Evolutionary conservation across 2,329 filamentous ascomycete genomes (phyloP), one percentile per base, ranked within the genome.

Genomic region (Cyphellophora attinorum): DNA sequence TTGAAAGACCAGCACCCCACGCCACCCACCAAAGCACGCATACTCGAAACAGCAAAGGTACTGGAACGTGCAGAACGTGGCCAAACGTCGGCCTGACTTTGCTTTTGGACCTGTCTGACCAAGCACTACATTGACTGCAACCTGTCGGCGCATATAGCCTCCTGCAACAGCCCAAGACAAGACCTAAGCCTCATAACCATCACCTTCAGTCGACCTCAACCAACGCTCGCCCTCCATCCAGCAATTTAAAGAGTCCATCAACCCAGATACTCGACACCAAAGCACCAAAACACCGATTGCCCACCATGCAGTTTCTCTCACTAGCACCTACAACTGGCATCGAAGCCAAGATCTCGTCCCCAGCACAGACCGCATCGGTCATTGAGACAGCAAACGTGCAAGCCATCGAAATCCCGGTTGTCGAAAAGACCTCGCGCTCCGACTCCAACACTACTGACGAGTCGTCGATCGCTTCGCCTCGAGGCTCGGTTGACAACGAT

Each of bases 361-460:
- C n/a, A n/a, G n/a, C n/a, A n/a, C n/a, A n/a, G n/a, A 37, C 40
- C 29, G 38, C 40, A 27, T 19, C 29, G 21, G 29, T 36, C 15
- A 27, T 27, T 18, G 23, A 14, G 14, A 10, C 31, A 15, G 32
- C 13, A 17, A 27, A 17, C 33, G 38, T 32, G 19, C 41, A 44
- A 18, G 31, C 41, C 11, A 19, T 46, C 19, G 29, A 31, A 29
- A 40, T 46, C 12, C 44, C 44, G 11, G 37, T 28, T 11, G 29
- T 42, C 6, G 40, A 46, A 23, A 46, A 46, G 29, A 39, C 44
- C 40, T 39, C 40, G 34, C 42, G 48, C 35, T 44, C 42, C 40
- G 39, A 42, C 40, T 38, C 48, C 33, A 37, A 43, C 34, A 19
- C 37, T 21, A 44, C 48, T 31, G 13, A 40, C 34, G 40, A 39